These are phyloP conservation scores for Solanum arcanum DNA, from an alignment of 257 asterid species.

Conservation along the genomic window DNA sequence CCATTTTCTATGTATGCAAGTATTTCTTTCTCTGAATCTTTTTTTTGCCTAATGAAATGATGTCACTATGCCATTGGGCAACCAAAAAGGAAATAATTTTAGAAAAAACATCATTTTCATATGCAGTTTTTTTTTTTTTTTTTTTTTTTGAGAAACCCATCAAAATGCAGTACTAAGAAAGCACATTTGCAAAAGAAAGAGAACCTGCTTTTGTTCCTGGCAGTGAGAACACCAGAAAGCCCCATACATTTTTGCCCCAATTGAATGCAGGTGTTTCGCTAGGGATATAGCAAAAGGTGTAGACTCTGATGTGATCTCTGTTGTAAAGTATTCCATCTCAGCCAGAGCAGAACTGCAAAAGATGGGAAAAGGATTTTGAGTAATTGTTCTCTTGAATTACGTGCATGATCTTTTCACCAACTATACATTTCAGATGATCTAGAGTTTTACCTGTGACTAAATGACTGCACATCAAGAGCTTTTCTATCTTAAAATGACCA, in stretches of 20 bases:
- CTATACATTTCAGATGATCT: neutral
- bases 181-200: neutral
- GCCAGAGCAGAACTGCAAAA: constrained; percentile 37
- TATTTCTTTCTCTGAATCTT: neutral
- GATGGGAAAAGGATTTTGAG: neutral
- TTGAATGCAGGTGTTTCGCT: constrained; percentile 63
- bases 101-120: neutral
- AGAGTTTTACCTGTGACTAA: neutral
- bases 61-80: neutral
- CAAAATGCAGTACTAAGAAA: neutral
- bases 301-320: constrained; percentile 51
- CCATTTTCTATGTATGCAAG: neutral
- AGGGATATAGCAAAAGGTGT: constrained; percentile 78
- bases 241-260: constrained; percentile 82
- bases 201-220: constrained; percentile 74
- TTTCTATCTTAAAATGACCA: neutral
- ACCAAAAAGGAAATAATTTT: neutral
- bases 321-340: constrained; percentile 49
- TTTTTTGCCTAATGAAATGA: neutral
- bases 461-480: neutral
- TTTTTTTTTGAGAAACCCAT: neutral
- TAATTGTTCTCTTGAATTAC: neutral
- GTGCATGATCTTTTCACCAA: neutral
- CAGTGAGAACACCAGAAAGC: constrained; percentile 99
- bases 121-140: neutral